Base-by-base conservation (phyloP, 306 rosid genomes). In the Trichosanthes cucumerina region DNA sequence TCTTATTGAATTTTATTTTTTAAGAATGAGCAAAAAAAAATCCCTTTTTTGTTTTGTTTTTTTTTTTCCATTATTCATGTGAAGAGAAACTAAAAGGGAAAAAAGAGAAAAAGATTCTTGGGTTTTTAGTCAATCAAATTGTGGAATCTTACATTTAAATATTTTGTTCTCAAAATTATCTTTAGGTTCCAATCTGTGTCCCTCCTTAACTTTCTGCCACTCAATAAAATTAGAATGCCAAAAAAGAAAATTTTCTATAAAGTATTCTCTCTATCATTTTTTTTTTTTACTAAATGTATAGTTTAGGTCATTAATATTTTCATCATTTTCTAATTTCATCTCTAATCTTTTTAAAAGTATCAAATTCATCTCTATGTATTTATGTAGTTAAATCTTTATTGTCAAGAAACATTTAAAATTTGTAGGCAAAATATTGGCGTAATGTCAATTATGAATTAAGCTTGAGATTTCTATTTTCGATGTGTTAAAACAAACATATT, bases 41-140 rank as follows among this genome's bases (percentile, higher is more conserved):
- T 8, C 14, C 14, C 21, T 5, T 33, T 64, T 34, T 34, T 16
- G 1, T 0, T 43, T 43, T 9, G 41, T 43, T n/a, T n/a, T n/a
- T n/a, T n/a, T n/a, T n/a, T n/a, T n/a, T n/a, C 6, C 15, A 16
- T 69, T 36, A 16, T 66, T 38, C 31, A 68, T 7, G 31, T 68
- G 75, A 38, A 68, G 18, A 68, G 34, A 68, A 41, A 5, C 26
- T 68, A 68, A 68, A 68, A 68, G 9, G 18, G 34, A 7, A 69
- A 69, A 44, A 23, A 39, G 3, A 31, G 6, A 38, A 43, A 69
- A 43, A 41, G n/a, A 43, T 43, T 70, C 56, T 70, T 44, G 36
- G 33, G 76, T 70, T 69, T 69, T n/a, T 69, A 69, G 76, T 71
- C 76, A 43, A 43, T 71, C 38, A 44, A 69, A 43, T 43, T 23